Evolutionary conservation across 352 stramenopile species (phyloP).

Genomic region (Thalassiosira livingstoniorum): DNA sequence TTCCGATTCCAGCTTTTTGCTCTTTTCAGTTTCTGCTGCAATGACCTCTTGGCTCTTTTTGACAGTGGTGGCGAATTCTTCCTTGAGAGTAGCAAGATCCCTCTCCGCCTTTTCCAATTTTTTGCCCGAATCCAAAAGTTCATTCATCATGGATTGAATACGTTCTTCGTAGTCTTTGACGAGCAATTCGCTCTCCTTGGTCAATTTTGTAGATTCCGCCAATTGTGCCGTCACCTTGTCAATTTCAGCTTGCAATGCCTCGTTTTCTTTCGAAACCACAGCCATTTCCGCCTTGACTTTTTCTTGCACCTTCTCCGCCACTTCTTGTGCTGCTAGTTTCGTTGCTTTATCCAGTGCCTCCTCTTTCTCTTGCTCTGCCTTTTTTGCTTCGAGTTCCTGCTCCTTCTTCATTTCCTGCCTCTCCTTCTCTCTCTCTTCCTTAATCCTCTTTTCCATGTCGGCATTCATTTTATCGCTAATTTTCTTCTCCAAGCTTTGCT

Average conservation of each 20-base stretch:
- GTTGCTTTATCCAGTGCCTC: too few relatives aligned
- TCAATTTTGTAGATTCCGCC: slow-evolving; percentile 35
- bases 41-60: slow-evolving; percentile 24
- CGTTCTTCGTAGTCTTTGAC: slow-evolving; percentile 57
- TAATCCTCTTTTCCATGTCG: too few relatives aligned
- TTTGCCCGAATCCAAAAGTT: slow-evolving; percentile 35
- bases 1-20: slow-evolving; percentile 34
- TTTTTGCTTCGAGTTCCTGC: too few relatives aligned
- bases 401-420: too few relatives aligned
- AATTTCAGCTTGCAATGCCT: slow-evolving; percentile 35
- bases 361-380: too few relatives aligned
- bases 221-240: slow-evolving; percentile 33
- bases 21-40: slow-evolving; percentile 21
- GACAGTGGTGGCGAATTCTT: slow-evolving; percentile 21
- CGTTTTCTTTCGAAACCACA: slow-evolving; percentile 29
- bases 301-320: slow-evolving; percentile 17
- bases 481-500: too few relatives aligned
- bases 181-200: slow-evolving; percentile 34
- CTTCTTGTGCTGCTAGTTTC: too few relatives aligned
- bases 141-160: slow-evolving; percentile 40
- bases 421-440: too few relatives aligned
- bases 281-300: slow-evolving; percentile 14
- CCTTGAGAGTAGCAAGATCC: slow-evolving; percentile 34
- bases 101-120: slow-evolving; percentile 22
- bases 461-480: too few relatives aligned